Conservation (phyloP, 208 protist genomes). For the Acanthamoeba quina region DNA sequence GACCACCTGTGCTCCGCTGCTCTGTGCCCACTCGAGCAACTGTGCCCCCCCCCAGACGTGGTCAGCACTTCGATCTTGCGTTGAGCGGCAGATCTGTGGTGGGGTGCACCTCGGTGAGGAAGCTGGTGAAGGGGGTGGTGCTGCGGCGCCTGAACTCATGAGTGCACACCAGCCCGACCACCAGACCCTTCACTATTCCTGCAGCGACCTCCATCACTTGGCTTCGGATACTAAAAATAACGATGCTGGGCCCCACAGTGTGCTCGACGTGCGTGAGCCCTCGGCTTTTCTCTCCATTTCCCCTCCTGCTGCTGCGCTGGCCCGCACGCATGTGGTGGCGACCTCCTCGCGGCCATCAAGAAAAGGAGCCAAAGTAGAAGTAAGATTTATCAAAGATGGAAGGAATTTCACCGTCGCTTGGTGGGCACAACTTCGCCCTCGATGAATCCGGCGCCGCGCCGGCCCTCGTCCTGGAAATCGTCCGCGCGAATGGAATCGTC, state of each 20-base stretch:
- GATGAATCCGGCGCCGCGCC: background rate
- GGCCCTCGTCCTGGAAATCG: background rate
- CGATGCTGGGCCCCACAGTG: no score
- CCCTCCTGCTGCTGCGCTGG: no score
- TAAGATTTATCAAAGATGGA: background rate
- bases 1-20: background rate
- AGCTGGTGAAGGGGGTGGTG: background rate
- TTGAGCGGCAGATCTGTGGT: no score
- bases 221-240: no score
- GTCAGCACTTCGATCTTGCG: no score
- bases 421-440: conserved; percentile 34
- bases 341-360: no score
- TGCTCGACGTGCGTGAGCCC: no score
- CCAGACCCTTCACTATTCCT: background rate
- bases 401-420: conserved; percentile 40
- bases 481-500: conserved; percentile 54
- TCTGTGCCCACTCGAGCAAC: background rate
- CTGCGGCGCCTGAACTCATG: background rate
- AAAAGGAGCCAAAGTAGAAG: background rate
- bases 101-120: background rate
- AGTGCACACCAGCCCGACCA: conserved; percentile 36
- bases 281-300: no score
- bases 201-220: background rate
- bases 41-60: background rate
- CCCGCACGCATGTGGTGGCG: no score